Evolutionary conservation across 208 protist genomes (phyloP).

Genomic region (Herpetomonas tarakana): DNA sequence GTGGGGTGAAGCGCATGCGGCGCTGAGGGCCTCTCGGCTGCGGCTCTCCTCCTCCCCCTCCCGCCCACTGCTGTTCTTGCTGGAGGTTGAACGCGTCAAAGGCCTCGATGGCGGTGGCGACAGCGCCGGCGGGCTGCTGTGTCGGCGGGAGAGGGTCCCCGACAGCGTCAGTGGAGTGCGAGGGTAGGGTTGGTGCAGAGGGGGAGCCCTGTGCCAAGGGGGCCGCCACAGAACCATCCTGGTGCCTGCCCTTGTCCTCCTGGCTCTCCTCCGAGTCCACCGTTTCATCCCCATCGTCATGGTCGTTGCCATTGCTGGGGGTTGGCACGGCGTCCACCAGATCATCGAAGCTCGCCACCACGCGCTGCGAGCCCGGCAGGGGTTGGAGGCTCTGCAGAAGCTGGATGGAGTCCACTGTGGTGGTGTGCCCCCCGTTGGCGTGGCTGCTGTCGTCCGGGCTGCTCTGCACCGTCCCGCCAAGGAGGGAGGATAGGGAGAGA

Average conservation of each 20-base stretch:
- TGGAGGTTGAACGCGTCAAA: slow-evolving; percentile 31
- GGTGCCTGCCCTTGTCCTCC: too few relatives aligned
- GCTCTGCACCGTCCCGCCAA: too few relatives aligned
- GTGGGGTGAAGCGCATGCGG: slow-evolving; percentile 47
- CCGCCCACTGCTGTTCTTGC: too few relatives aligned
- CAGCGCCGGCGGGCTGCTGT: slow-evolving; percentile 13
- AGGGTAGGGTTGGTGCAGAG: background rate
- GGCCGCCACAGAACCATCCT: too few relatives aligned
- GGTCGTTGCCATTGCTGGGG: background rate
- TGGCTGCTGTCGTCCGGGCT: too few relatives aligned
- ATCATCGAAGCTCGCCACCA: slow-evolving; percentile 24
- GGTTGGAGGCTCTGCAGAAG: slow-evolving; percentile 37
- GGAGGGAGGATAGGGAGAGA: too few relatives aligned
- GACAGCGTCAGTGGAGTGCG: too few relatives aligned
- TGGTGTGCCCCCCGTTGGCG: too few relatives aligned
- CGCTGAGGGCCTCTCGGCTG: slow-evolving; percentile 9
- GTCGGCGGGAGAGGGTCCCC: background rate
- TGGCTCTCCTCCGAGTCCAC: slow-evolving; percentile 1
- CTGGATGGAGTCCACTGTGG: slow-evolving; percentile 31
- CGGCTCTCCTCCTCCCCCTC: background rate
- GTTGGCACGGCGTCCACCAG: slow-evolving; percentile 3
- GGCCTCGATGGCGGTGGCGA: slow-evolving; percentile 22
- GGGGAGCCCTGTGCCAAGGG: slow-evolving; percentile 10
- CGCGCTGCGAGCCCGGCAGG: slow-evolving; percentile 25
- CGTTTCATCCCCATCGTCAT: slow-evolving; percentile 2